Conservation (phyloP, 345 rosid species). For the Hibiscus tridactylites region DNA sequence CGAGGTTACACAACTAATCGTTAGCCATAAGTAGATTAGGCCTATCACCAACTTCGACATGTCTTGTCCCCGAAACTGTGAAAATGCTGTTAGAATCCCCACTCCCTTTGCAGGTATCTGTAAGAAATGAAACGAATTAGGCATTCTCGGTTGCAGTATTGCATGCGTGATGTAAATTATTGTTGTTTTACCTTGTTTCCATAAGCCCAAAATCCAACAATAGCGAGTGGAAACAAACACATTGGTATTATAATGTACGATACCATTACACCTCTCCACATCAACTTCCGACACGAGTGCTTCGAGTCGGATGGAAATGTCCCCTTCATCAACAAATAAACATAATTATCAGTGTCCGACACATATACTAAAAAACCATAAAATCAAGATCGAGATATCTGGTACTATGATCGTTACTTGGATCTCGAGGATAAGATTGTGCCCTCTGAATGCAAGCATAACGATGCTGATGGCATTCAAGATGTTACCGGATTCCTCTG, state of each 20-base stretch:
- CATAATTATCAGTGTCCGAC: background rate
- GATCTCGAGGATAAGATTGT: slow-evolving; percentile 58
- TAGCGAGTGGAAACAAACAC: slow-evolving; percentile 21
- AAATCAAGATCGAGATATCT: background rate
- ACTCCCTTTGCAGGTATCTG: slow-evolving; percentile 21
- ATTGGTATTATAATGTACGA: slow-evolving; percentile 31
- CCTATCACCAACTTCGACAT: slow-evolving; percentile 20
- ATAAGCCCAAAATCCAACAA: slow-evolving; percentile 48
- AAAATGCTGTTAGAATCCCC: slow-evolving; percentile 30
- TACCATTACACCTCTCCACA: slow-evolving; percentile 43
- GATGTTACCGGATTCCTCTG: slow-evolving; percentile 10
- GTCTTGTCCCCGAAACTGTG: slow-evolving; percentile 12
- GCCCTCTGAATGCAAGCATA: slow-evolving; percentile 45
- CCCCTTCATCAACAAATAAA: slow-evolving; percentile 27
- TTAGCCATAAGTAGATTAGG: slow-evolving; percentile 17
- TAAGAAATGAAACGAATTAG: background rate
- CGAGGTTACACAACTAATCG: slow-evolving; percentile 26
- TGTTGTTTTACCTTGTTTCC: slow-evolving; percentile 34
- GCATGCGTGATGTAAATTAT: background rate
- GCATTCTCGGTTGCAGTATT: no score
- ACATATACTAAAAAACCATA: background rate
- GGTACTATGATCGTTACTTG: slow-evolving; percentile 20
- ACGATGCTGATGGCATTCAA: slow-evolving; percentile 39
- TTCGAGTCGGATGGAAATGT: slow-evolving; percentile 37
- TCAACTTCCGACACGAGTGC: slow-evolving; percentile 20